Evolutionary conservation across 2,329 filamentous ascomycete genomes (phyloP).

Genomic region (Xylaria sp.): DNA sequence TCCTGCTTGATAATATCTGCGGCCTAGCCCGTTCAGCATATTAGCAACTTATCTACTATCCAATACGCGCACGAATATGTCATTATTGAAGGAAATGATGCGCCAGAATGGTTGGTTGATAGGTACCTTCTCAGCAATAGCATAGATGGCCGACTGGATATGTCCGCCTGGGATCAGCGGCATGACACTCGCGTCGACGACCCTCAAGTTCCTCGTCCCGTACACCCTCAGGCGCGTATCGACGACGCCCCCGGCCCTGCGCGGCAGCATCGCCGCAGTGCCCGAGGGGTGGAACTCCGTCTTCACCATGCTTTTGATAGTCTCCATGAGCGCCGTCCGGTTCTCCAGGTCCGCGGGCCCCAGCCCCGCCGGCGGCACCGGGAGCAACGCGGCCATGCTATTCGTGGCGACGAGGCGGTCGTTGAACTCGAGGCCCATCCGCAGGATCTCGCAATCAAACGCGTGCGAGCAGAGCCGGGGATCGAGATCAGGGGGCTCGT

Average conservation of each 20-base stretch:
- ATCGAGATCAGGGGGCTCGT: slow-evolving; percentile 55
- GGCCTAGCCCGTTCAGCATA: slow-evolving; percentile 49
- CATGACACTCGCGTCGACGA: slow-evolving; percentile 59
- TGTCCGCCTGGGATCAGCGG: slow-evolving; percentile 57
- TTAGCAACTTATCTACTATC: slow-evolving; percentile 15
- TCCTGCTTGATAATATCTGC: slow-evolving; percentile 58
- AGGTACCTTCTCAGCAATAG: slow-evolving; percentile 54
- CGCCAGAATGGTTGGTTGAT: slow-evolving; percentile 16
- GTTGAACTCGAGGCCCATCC: slow-evolving; percentile 44
- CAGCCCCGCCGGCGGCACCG: slow-evolving; percentile 41
- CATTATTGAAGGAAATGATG: background rate
- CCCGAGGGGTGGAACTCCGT: slow-evolving; percentile 58
- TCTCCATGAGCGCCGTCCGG: slow-evolving; percentile 42
- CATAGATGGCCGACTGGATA: slow-evolving; percentile 47
- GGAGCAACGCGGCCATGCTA: slow-evolving; percentile 43
- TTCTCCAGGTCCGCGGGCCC: slow-evolving; percentile 40
- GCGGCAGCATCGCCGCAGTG: slow-evolving; percentile 59
- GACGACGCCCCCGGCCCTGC: slow-evolving; percentile 57
- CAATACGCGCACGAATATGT: background rate
- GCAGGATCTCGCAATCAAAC: slow-evolving; percentile 52
- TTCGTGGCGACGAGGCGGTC: slow-evolving; percentile 45
- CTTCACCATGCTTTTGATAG: slow-evolving; percentile 44
- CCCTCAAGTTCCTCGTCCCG: slow-evolving; percentile 56
- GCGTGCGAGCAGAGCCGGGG: slow-evolving; percentile 58
- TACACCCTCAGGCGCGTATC: slow-evolving; percentile 56